Evolutionary conservation across 345 rosid species (phyloP), one percentile per base, ranked within the genome.

Genomic region (Melastoma malabathricum): DNA sequence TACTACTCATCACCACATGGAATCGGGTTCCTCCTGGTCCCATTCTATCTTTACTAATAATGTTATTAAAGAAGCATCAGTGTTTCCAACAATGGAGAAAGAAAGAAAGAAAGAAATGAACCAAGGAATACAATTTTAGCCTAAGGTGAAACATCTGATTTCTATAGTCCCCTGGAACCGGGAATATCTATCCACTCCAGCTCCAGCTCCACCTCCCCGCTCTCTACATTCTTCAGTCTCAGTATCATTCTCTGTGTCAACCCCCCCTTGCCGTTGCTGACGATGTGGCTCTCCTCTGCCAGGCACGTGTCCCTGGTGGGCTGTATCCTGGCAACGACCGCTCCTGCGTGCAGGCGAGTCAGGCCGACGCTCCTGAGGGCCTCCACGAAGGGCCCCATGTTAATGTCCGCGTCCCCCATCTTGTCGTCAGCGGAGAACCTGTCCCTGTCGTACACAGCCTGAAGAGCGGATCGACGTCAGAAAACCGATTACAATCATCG

Each of bases 141-240:
- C n/a, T n/a, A n/a, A n/a, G n/a, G n/a, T n/a, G n/a, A n/a, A n/a
- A n/a, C n/a, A n/a, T n/a, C n/a, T n/a, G n/a, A n/a, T n/a, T 17
- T 15, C 43, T 31, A 18, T 1, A 47, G 15, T 12, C 64, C 58
- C 53, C 53, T 60, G 15, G 59, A 47, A 10, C 64, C 52, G 3
- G 61, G 50, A 38, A 74, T 46, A 13, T 71, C 66, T 15, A 75
- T 63, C 76, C 80, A 75, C 29, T 59, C 64, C 25, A 71, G 65
- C 39, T 64, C 63, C 47, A 71, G 59, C 47, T 75, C 69, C 10
- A 68, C 60, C 54, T 60, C 49, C 0, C 64, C 59, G 0, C 17
- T 22, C 64, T 60, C 59, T 16, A 60, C 64, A 17, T 54, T 43
- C 13, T 48, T 0, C 20, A 60, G 64, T 48, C 49, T 18, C 25